These are phyloP conservation scores for Diaporthe nobilis DNA, from an alignment of 2,329 filamentous ascomycete species.

Conservation along the genomic window DNA sequence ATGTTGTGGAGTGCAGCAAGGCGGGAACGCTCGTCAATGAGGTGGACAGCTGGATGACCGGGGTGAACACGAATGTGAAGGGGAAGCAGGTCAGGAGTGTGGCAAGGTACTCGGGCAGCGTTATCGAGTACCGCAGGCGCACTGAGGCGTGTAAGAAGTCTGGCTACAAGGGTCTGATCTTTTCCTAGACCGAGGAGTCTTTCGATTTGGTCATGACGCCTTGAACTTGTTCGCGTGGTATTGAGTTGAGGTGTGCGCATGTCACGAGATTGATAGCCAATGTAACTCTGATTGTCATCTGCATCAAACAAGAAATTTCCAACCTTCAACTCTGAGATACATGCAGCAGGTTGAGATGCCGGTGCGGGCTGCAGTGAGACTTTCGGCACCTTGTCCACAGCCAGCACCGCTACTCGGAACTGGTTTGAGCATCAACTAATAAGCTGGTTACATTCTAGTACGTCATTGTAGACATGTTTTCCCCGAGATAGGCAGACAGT, in stretches of 20 bases:
- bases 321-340: too few species aligned
- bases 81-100: conserved; percentile 34
- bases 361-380: not conserved
- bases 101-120: conserved; percentile 37
- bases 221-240: not conserved
- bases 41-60: conserved; percentile 43
- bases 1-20: conserved; percentile 39
- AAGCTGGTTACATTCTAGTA: not conserved
- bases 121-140: conserved; percentile 37
- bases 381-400: not conserved
- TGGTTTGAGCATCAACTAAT: not conserved
- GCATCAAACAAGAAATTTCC: too few species aligned
- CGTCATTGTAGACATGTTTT: not conserved
- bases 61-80: conserved; percentile 39
- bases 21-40: conserved; percentile 39
- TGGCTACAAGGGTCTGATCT: conserved; percentile 3
- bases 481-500: not conserved
- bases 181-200: not conserved
- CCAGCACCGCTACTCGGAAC: not conserved
- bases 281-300: not conserved
- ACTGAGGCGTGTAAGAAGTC: conserved; percentile 30
- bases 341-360: too few species aligned
- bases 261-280: not conserved
- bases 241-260: not conserved
- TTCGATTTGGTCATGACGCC: not conserved